Conservation (phyloP, 2,329 filamentous ascomycete species). For the Colletotrichum theobromicola region DNA sequence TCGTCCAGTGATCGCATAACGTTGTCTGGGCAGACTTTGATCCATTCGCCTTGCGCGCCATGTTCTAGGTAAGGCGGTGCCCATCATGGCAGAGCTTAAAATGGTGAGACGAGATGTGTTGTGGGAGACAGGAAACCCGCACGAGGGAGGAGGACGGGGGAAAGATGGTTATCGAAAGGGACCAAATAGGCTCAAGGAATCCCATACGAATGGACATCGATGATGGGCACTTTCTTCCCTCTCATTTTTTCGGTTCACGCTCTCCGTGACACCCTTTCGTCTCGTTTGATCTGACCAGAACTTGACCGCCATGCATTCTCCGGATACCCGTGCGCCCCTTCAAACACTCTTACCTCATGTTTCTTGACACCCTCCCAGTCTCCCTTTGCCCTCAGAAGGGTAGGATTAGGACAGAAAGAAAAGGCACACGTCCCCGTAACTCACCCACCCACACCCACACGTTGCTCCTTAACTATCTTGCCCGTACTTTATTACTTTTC, state of each 20-base stretch:
- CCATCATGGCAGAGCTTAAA: constrained; percentile 9
- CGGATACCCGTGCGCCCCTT: not conserved
- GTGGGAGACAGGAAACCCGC: not conserved
- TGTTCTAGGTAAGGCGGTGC: not conserved
- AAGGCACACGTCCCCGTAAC: not conserved
- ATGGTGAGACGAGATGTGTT: not conserved
- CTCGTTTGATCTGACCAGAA: not conserved
- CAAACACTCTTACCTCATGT: not conserved
- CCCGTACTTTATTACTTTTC: not conserved
- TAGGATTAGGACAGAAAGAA: not conserved
- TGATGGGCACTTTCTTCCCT: not conserved
- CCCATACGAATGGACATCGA: not conserved
- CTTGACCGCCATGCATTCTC: not conserved
- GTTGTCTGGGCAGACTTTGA: not conserved
- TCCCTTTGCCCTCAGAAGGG: not conserved
- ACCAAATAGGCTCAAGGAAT: not conserved
- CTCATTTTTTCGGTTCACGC: not conserved
- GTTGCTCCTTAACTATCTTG: not conserved
- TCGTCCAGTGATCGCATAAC: constrained; percentile 1
- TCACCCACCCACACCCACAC: not conserved
- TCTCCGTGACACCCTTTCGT: not conserved
- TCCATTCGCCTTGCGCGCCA: not conserved
- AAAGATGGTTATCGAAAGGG: not conserved
- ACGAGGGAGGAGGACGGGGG: not conserved
- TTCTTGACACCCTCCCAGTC: not conserved